Evolutionary conservation across 352 stramenopile species (phyloP).

Genomic region (Phytopythium aichiense): DNA sequence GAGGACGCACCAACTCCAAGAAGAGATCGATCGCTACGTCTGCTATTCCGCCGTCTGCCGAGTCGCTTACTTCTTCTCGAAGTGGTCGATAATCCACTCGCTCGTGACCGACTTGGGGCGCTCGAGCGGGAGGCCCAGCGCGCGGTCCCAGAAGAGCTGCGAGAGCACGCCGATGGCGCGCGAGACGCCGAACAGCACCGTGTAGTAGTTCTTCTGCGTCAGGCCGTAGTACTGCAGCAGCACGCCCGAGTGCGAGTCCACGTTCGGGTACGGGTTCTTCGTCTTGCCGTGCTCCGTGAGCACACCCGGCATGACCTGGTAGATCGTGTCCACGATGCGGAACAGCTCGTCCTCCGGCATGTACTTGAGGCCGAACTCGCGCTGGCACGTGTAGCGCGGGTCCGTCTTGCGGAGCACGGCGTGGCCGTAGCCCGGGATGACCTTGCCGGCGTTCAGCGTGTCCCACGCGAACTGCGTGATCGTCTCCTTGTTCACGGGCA

Average conservation of each 20-base stretch:
- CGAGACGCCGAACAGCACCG: slow-evolving; percentile 98
- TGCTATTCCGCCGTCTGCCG: slow-evolving; percentile 10
- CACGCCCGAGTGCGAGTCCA: slow-evolving; percentile 98
- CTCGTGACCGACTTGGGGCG: slow-evolving; percentile 98
- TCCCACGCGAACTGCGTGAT: slow-evolving; percentile 99
- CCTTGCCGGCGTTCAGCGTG: slow-evolving; percentile 98
- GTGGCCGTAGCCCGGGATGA: slow-evolving; percentile 98
- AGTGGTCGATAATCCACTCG: slow-evolving; percentile 97
- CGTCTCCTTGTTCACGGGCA: slow-evolving; percentile 96
- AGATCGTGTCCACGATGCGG: slow-evolving; percentile 99
- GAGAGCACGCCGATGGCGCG: slow-evolving; percentile 97
- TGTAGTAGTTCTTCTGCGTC: slow-evolving; percentile 99
- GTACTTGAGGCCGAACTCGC: slow-evolving; percentile 99
- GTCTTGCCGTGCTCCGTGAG: slow-evolving; percentile 99
- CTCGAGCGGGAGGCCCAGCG: slow-evolving; percentile 96
- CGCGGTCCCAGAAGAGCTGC: slow-evolving; percentile 98
- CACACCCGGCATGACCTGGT: slow-evolving; percentile 98
- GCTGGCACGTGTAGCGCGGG: slow-evolving; percentile 98
- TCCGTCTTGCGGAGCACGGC: slow-evolving; percentile 98
- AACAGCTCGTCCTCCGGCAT: slow-evolving; percentile 99
- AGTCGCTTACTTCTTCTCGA: slow-evolving; percentile 70
- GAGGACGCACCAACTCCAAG: not conserved
- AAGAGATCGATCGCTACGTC: not conserved
- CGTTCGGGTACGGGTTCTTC: slow-evolving; percentile 99
- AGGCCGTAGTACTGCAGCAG: slow-evolving; percentile 99